Percentiles rank a stretch among this genome's conserved stretches.
Evolutionary conservation across 331 rosid species (phyloP).

Genomic region (Rosa hybrid): DNA sequence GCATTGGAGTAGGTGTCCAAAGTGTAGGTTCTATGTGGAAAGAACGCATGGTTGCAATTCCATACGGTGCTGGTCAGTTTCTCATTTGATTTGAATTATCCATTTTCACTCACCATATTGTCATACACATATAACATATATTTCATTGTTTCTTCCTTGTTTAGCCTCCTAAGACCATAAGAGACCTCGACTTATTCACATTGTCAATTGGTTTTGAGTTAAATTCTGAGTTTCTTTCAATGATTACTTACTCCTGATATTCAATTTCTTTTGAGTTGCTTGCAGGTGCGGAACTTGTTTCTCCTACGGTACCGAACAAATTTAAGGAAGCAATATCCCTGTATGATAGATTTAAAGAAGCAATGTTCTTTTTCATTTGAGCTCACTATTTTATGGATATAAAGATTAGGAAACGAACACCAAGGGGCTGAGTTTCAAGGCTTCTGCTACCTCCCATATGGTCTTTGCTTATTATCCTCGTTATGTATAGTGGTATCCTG

Average conservation of each 20-base stretch:
- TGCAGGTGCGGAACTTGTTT: background rate
- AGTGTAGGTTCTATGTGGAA: conserved; percentile 55
- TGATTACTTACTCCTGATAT: background rate
- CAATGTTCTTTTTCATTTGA: background rate
- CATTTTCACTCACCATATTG: too few relatives aligned
- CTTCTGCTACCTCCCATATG: background rate
- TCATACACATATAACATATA: too few relatives aligned
- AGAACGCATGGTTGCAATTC: conserved; percentile 50
- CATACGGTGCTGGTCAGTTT: conserved; percentile 62
- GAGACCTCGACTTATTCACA: too few relatives aligned
- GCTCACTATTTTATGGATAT: too few relatives aligned
- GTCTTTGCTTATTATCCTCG: too few relatives aligned
- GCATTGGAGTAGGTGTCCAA: conserved; percentile 61
- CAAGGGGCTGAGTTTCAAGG: background rate
- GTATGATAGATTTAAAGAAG: background rate
- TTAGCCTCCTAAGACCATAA: background rate
- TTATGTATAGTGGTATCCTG: background rate
- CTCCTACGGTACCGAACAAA: background rate
- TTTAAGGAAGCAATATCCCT: background rate
- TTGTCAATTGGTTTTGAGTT: too few relatives aligned
- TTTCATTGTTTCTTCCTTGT: background rate
- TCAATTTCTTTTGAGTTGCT: background rate
- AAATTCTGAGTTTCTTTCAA: too few relatives aligned
- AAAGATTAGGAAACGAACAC: background rate
- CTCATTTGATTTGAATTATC: background rate